phyloP scores from a whole-genome alignment of 2,329 filamentous ascomycete genomes.

The Aspergillus pseudoglaucus region DNA sequence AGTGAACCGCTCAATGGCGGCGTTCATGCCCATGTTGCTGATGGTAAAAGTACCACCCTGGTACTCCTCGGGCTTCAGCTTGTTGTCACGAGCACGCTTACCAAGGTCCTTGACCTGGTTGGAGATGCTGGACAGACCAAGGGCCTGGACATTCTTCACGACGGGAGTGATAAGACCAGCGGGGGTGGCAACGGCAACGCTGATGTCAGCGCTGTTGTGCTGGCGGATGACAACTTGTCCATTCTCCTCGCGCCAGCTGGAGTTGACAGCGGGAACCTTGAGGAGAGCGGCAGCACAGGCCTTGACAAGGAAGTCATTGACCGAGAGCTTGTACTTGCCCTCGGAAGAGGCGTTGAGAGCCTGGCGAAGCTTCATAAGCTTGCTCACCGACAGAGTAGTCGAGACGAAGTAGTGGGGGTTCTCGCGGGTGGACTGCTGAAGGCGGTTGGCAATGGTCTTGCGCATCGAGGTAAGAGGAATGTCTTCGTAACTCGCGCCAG shows the following conservation, averaged over 20 bases:
- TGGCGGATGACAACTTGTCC: slow-evolving; percentile 78
- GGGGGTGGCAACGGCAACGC: slow-evolving; percentile 89
- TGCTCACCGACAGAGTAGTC: slow-evolving; percentile 80
- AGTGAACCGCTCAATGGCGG: slow-evolving; percentile 91
- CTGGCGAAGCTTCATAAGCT: slow-evolving; percentile 92
- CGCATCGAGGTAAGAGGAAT: slow-evolving; percentile 85
- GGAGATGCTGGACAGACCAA: slow-evolving; percentile 84
- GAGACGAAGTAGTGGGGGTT: slow-evolving; percentile 99
- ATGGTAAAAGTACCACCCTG: slow-evolving; percentile 98
- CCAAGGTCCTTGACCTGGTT: slow-evolving; percentile 89
- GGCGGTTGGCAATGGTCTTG: slow-evolving; percentile 91
- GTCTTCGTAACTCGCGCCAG: slow-evolving; percentile 71
- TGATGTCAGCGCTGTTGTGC: slow-evolving; percentile 88
- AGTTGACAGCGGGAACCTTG: slow-evolving; percentile 95
- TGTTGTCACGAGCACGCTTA: slow-evolving; percentile 91
- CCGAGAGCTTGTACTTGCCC: slow-evolving; percentile 97
- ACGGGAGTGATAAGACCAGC: slow-evolving; percentile 95
- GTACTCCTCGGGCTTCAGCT: slow-evolving; percentile 99
- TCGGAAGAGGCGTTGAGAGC: slow-evolving; percentile 83
- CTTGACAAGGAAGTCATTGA: slow-evolving; percentile 99
- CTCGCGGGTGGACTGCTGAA: slow-evolving; percentile 80
- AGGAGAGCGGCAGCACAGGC: slow-evolving; percentile 79
- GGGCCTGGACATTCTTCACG: slow-evolving; percentile 78
- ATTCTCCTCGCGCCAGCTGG: slow-evolving; percentile 76
- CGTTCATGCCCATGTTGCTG: slow-evolving; percentile 99